phyloP scores from a whole-genome alignment of 2,329 filamentous ascomycete genomes.

The Tolypocladium tropicale region DNA sequence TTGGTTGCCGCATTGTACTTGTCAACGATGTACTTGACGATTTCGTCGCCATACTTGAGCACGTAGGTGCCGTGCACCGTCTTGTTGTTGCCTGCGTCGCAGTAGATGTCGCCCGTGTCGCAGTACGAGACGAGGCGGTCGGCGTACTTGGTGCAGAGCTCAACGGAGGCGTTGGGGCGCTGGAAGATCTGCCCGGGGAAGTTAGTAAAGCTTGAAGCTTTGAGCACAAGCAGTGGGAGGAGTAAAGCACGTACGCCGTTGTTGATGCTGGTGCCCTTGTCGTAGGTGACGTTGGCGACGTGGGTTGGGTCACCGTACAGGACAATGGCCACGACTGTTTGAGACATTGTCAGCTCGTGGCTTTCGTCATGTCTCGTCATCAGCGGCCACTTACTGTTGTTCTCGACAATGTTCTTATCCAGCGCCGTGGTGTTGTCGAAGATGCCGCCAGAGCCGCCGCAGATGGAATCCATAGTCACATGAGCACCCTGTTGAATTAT shows the following conservation, averaged over 20 bases:
- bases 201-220: not conserved
- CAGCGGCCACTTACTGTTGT: constrained; percentile 19
- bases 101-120: constrained; percentile 30
- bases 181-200: constrained; percentile 23
- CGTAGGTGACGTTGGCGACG: constrained; percentile 23
- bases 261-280: constrained; percentile 23
- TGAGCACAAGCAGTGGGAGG: accelerated
- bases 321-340: constrained; percentile 27
- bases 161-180: constrained; percentile 19
- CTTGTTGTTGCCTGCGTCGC: constrained; percentile 19
- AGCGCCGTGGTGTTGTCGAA: constrained; percentile 18
- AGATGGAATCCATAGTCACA: constrained; percentile 24
- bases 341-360: not conserved
- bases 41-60: constrained; percentile 20
- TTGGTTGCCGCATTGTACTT: constrained; percentile 10
- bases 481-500: constrained; percentile 23
- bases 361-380: not conserved
- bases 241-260: constrained; percentile 22
- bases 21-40: constrained; percentile 24
- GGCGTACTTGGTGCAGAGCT: constrained; percentile 22
- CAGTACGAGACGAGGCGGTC: constrained; percentile 28
- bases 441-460: constrained; percentile 19
- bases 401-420: constrained; percentile 15
- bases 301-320: constrained; percentile 32
- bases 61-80: constrained; percentile 26